phyloP scores from a whole-genome alignment of 2,329 filamentous ascomycete species.

The Colletotrichum phormii region DNA sequence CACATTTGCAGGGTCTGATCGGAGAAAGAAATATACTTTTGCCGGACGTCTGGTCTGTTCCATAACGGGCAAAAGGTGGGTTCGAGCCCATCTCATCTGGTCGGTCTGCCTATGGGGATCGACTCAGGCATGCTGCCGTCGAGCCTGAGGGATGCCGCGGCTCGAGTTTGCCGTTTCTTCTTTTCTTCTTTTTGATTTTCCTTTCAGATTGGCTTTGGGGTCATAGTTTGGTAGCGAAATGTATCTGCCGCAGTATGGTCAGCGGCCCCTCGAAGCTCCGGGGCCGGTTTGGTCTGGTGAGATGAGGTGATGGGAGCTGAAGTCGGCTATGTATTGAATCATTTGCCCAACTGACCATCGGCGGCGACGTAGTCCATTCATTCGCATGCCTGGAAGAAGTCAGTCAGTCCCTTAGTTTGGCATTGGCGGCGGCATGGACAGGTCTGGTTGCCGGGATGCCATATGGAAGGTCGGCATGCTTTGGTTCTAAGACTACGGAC shows the following conservation, averaged over 20 bases:
- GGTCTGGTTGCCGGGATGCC: conserved; percentile 23
- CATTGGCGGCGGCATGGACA: conserved; percentile 5
- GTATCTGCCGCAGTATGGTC: not conserved
- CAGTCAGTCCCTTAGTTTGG: conserved; percentile 12
- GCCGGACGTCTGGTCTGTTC: conserved; percentile 31
- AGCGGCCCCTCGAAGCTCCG: not conserved
- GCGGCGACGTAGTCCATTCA: conserved; percentile 8
- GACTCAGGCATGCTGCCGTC: conserved; percentile 28
- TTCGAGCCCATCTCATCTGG: conserved; percentile 27
- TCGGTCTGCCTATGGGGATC: conserved; percentile 27
- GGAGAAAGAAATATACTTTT: conserved; percentile 28
- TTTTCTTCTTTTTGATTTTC: not conserved
- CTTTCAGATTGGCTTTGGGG: not conserved
- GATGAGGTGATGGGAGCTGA: conserved; percentile 6
- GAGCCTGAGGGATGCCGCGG: conserved; percentile 12
- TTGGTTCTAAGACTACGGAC: not conserved
- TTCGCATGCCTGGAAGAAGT: conserved; percentile 15
- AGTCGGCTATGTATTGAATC: conserved; percentile 15
- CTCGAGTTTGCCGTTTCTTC: conserved; percentile 9
- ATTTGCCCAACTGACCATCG: conserved; percentile 1
- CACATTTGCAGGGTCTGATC: conserved; percentile 32
- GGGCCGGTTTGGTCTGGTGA: not conserved
- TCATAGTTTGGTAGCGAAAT: not conserved
- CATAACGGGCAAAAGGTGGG: conserved; percentile 31
- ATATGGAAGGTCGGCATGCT: conserved; percentile 21